Conservation (phyloP, 2,329 filamentous ascomycete species). For the Colletotrichum costaricense region DNA sequence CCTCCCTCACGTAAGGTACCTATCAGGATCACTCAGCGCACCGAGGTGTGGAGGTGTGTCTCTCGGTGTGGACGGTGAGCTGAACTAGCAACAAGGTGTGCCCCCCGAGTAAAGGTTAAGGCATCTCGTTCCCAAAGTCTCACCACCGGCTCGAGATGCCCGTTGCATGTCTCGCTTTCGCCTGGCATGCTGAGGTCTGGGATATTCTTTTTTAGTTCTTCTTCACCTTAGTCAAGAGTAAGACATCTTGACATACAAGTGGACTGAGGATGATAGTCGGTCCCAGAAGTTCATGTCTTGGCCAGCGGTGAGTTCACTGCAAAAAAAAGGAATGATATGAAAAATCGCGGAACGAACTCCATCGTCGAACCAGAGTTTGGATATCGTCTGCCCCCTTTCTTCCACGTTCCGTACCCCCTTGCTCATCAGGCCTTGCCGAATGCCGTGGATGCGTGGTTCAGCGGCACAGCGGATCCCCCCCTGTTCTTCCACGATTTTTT, state of each 20-base stretch:
- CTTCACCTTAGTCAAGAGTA: constrained; percentile 12
- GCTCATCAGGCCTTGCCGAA: constrained; percentile 23
- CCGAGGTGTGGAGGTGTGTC: neutral
- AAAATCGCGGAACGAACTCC: constrained; percentile 15
- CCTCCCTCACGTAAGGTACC: neutral
- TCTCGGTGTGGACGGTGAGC: constrained; percentile 25
- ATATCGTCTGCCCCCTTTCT: constrained; percentile 18
- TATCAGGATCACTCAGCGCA: neutral
- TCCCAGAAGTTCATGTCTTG: constrained; percentile 1
- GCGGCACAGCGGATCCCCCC: constrained; percentile 30
- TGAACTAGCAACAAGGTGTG: constrained; percentile 4
- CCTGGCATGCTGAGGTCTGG: neutral
- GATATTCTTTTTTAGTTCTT: constrained; percentile 15
- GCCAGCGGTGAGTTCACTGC: constrained; percentile 2
- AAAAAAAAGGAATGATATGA: constrained; percentile 23
- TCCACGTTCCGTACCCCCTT: constrained; percentile 7
- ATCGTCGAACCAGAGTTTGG: constrained; percentile 16
- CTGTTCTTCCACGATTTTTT: constrained; percentile 15
- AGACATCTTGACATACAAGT: constrained; percentile 13
- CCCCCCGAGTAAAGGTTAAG: constrained; percentile 11
- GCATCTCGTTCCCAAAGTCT: constrained; percentile 2
- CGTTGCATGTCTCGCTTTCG: constrained; percentile 29
- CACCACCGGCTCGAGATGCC: constrained; percentile 20
- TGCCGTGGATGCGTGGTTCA: constrained; percentile 15
- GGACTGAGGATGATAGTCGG: neutral